Evolutionary conservation across 805 yeast species (phyloP), one percentile per base, ranked within the genome.

Genomic region (Wickerhamomyces mucosus): DNA sequence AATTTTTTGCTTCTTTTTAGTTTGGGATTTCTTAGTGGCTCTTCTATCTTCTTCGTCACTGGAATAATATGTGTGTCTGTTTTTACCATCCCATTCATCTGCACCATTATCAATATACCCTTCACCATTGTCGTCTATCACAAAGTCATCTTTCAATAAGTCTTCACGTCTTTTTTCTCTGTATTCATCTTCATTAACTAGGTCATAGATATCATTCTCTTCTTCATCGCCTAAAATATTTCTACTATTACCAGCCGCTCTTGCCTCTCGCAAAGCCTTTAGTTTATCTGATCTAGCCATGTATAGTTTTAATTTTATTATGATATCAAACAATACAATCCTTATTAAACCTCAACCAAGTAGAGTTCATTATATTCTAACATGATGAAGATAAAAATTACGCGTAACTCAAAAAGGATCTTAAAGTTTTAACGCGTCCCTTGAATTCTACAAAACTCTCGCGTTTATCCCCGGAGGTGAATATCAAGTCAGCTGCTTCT

Each of bases 81-180:
- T 51, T 21, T 63, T 55, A 24, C 62, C 66, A 37, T 77, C 94
- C 88, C 94, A 85, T 37, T 85, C 95, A 46, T 89, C 94, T 7
- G 69, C 82, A 36, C 98, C 98, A 26, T 81, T 81, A 46, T 92
- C 97, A 2, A 85, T 88, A 49, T 89, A 89, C 0, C 96, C 97
- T 41, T 78, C 80, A 19, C 96, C 96, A 43, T 81, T 76, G 53
- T 89, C 97, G 52, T 86, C 96, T 3, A 85, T 94, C 22, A 89
- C 92, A 51, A 89, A 89, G 53, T 89, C 96, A 48, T 89, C 96
- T 39, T 81, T 78, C 55, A 85, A 65, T 29, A 92, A 63, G 36
- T 86, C 83, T 36, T 80, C 74, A 45, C 94, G 72, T 52, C 82
- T 83, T 50, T 75, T 81, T 44, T 70, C 70, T 43, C 89, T 65